These are phyloP conservation scores for Paramecium bursaria DNA, from an alignment of 73 alveolate species.

Conservation along the genomic window DNA sequence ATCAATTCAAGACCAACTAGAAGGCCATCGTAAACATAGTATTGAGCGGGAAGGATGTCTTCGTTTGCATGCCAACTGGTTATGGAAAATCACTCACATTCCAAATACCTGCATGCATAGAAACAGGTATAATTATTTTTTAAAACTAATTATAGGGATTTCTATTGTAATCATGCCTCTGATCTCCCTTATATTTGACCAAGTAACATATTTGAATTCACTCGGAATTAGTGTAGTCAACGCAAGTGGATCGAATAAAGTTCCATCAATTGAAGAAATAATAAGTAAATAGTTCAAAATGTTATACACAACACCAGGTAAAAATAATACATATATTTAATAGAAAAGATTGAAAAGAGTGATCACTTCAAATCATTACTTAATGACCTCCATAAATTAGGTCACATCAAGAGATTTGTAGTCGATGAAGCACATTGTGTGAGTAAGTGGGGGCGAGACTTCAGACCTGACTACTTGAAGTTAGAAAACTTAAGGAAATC, in stretches of 20 bases:
- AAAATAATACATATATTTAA: background rate
- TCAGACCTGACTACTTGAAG: slow-evolving; percentile 95
- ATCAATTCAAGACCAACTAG: slow-evolving; percentile 85
- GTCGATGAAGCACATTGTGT: slow-evolving; percentile 99
- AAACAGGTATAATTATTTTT: slow-evolving; percentile 63
- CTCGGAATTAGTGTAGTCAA: slow-evolving; percentile 75
- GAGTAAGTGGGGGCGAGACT: slow-evolving; percentile 99
- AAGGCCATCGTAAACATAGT: slow-evolving; percentile 91
- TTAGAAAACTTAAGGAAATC: slow-evolving; percentile 79
- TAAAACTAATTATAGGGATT: slow-evolving; percentile 51
- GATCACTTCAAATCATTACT: slow-evolving; percentile 57
- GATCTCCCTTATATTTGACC: slow-evolving; percentile 87
- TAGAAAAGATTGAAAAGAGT: slow-evolving; percentile 55
- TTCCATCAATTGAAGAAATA: slow-evolving; percentile 2
- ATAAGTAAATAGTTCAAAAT: slow-evolving; percentile 22
- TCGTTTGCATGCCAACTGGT: slow-evolving; percentile 98
- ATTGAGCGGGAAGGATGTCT: slow-evolving; percentile 87
- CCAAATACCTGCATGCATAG: slow-evolving; percentile 89
- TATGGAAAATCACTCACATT: slow-evolving; percentile 93
- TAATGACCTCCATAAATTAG: background rate
- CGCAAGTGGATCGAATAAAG: slow-evolving; percentile 25
- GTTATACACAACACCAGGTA: slow-evolving; percentile 59
- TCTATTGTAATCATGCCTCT: slow-evolving; percentile 92
- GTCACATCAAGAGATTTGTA: slow-evolving; percentile 83
- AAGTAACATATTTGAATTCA: slow-evolving; percentile 77